These are phyloP conservation scores for Priceomyces carsonii DNA, from an alignment of 805 yeast species.

Conservation along the genomic window DNA sequence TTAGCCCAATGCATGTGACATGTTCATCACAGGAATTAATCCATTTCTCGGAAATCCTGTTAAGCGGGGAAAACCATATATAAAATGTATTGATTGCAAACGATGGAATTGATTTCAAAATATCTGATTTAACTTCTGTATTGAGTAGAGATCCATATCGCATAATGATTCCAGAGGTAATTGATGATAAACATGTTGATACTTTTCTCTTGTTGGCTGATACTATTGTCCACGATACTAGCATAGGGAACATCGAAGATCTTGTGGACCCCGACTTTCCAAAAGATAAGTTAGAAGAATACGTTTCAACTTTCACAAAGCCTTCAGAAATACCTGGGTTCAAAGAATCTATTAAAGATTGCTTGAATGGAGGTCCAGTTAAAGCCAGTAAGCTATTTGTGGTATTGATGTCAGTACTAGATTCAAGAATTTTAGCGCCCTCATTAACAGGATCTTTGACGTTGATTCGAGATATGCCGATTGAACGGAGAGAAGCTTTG, in stretches of 20 bases:
- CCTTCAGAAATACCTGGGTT: slow-evolving; percentile 34
- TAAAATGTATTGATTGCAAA: not conserved
- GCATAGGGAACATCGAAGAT: slow-evolving; percentile 26
- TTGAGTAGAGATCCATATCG: too few species aligned
- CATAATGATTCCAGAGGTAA: slow-evolving; percentile 8
- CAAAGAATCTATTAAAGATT: slow-evolving; percentile 14
- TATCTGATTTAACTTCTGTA: not conserved
- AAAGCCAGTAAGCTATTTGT: slow-evolving; percentile 21
- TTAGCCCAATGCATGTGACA: too few species aligned
- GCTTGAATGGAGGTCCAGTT: slow-evolving; percentile 16
- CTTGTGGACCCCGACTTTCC: slow-evolving; percentile 26
- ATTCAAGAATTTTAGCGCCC: slow-evolving; percentile 32
- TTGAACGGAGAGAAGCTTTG: slow-evolving; percentile 29
- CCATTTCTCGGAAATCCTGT: too few species aligned
- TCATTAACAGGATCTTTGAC: slow-evolving; percentile 35
- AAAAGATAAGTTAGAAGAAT: slow-evolving; percentile 28
- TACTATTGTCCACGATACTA: slow-evolving; percentile 33
- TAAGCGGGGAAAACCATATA: too few species aligned
- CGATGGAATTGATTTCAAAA: not conserved
- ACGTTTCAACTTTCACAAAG: slow-evolving; percentile 20
- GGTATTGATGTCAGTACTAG: slow-evolving; percentile 24
- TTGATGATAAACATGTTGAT: slow-evolving; percentile 24
- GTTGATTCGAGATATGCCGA: slow-evolving; percentile 36
- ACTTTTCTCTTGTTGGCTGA: slow-evolving; percentile 31
- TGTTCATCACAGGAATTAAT: too few species aligned